Base-by-base conservation (phyloP, 2,329 filamentous ascomycete genomes). In the Penicillium italicum region DNA sequence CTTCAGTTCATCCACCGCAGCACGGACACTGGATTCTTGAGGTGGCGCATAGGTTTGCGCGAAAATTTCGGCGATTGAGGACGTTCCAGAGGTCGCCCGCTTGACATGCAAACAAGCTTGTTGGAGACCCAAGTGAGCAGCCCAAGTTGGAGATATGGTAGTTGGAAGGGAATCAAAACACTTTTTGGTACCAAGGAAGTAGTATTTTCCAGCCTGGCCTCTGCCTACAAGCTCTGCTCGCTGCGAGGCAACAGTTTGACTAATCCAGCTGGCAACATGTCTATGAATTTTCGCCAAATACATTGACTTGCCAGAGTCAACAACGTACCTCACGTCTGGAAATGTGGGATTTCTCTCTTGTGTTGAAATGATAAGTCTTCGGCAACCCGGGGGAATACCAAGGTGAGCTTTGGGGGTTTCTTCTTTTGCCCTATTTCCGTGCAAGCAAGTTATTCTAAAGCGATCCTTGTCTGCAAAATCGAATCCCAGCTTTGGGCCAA, bases 311-410 rank as follows among this genome's bases (percentile, higher is more conserved):
- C 80, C 80, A 16, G 71, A 69, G 57, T 82, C 80, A 33, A 82
- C 68, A 2, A 82, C 78, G 61, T 75, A 77, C 51, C 74, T 73
- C 20, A 82, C 77, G 56, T 81, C 79, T 9, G 78, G 74, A n/a
- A 82, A 76, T 6, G 79, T 82, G 38, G 82, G 67, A 4, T 76
- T 79, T 0, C 78, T 80, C 61, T 82, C 80, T 7, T 80, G 79
- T 0, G 79, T 82, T 4, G 78, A 72, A 9, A 82, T 66, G 33
- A 82, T 77, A 31, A 82, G 73, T 58, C 79, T 78, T 41, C 80
- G 73, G 44, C 73, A 74, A 16, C 75, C 77, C 20, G 58, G 48
- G 3, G 76, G 72, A 3, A 76, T 60, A 63, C 67, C 7, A 22
- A 40, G 20, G 11, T 40, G 7, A 40, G 22, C 1, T 40, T 22